These are phyloP conservation scores for Microbotryomycetes sp. DNA, from an alignment of 1,284 basidiomycete species.

Conservation along the genomic window DNA sequence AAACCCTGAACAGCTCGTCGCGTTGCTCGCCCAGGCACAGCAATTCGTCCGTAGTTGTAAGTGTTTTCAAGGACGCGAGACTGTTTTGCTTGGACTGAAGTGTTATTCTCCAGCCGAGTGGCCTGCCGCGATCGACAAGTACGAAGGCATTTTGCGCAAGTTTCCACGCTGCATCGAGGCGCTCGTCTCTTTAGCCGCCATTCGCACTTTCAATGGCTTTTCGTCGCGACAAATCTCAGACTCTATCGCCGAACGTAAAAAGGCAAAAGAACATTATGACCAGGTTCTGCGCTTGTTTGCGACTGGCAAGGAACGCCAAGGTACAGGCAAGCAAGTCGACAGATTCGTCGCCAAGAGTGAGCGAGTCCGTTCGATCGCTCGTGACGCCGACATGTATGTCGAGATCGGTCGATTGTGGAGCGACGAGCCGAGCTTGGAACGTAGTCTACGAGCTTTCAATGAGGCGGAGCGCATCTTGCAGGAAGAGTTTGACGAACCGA, in stretches of 20 bases:
- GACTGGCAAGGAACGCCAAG: constrained; percentile 34
- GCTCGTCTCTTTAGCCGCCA: constrained; percentile 76
- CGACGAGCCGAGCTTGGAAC: constrained; percentile 59
- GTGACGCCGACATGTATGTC: constrained; percentile 73
- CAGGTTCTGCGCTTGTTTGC: constrained; percentile 62
- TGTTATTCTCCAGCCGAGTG: constrained; percentile 2
- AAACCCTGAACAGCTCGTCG: constrained; percentile 65
- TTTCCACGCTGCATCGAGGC: constrained; percentile 55
- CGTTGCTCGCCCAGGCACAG: constrained; percentile 76
- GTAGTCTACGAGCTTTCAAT: constrained; percentile 61
- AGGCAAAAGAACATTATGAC: constrained; percentile 73
- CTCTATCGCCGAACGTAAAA: constrained; percentile 64
- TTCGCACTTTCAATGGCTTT: constrained; percentile 56
- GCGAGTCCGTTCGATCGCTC: constrained; percentile 46
- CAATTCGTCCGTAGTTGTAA: constrained; percentile 40
- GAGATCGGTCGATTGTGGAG: constrained; percentile 84
- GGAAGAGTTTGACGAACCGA: constrained; percentile 35
- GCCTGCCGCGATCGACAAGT: constrained; percentile 70
- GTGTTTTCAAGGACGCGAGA: neutral
- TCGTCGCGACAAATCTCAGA: constrained; percentile 26
- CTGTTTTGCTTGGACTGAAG: neutral
- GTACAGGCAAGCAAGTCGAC: neutral
- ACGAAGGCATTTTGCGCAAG: constrained; percentile 62
- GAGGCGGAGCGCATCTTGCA: constrained; percentile 60
- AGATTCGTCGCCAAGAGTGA: constrained; percentile 20